phyloP scores from a whole-genome alignment of 768 basidiomycete species.

The Filobasidium wieringae region DNA sequence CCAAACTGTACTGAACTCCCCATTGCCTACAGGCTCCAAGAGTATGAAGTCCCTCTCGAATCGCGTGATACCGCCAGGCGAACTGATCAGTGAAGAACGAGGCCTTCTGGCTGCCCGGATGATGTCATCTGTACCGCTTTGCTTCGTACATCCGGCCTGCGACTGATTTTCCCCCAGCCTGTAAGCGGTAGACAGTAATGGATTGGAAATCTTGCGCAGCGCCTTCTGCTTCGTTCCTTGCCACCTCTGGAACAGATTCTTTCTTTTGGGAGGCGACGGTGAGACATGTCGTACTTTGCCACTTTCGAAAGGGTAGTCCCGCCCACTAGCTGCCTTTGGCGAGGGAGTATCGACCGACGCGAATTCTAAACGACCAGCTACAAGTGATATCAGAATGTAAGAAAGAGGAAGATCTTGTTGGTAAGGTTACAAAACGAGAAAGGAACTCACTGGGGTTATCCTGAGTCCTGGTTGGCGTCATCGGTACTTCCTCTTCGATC shows the following conservation, averaged over 20 bases:
- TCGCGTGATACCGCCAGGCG: constrained; percentile 40
- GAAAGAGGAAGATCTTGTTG: background rate
- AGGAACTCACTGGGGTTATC: constrained; percentile 6
- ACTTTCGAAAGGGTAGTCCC: constrained; percentile 14
- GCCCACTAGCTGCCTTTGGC: constrained; percentile 1
- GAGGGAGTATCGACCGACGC: constrained; percentile 10
- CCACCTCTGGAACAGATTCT: constrained; percentile 2
- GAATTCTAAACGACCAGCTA: constrained; percentile 7
- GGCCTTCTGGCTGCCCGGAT: background rate
- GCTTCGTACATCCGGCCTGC: constrained; percentile 17
- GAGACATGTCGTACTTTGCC: background rate
- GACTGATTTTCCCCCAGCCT: constrained; percentile 19
- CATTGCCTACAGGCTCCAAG: constrained; percentile 72
- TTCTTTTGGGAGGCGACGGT: constrained; percentile 5
- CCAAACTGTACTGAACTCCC: constrained; percentile 89
- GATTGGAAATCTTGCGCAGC: constrained; percentile 31
- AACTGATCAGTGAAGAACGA: constrained; percentile 5
- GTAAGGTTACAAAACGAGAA: too few relatives aligned
- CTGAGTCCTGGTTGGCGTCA: constrained; percentile 12
- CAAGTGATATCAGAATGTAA: background rate
- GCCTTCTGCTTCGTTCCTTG: constrained; percentile 16
- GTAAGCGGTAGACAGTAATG: constrained; percentile 29
- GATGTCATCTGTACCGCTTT: constrained; percentile 20
- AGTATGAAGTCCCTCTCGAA: constrained; percentile 80
- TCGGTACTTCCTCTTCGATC: constrained; percentile 12